Evolutionary conservation across 176 grass and related monocot genomes (phyloP).

Genomic region (Bothriochloa decipiens): DNA sequence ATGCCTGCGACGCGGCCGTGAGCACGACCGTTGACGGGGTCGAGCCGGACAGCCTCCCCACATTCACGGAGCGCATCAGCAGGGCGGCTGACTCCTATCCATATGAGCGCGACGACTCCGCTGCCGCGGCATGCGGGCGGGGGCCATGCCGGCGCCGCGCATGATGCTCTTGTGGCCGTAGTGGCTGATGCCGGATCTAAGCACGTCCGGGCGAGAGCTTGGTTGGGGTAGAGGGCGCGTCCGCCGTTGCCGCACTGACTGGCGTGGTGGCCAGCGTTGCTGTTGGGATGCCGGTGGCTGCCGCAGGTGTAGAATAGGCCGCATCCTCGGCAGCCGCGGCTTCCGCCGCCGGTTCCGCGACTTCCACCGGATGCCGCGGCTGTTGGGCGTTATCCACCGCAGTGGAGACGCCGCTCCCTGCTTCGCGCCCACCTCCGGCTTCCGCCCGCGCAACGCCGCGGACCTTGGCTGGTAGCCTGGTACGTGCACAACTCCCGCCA

Average conservation of each 20-base stretch:
- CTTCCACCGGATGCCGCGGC: not conserved
- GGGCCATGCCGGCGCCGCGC: conserved; percentile 48
- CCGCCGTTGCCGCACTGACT: conserved; percentile 17
- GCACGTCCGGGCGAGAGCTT: conserved; percentile 76
- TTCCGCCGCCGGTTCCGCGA: too few relatives aligned
- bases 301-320: too few relatives aligned
- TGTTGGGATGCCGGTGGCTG: too few relatives aligned
- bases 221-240: conserved; percentile 46
- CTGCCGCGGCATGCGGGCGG: conserved; percentile 68
- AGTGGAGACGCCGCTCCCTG: too few relatives aligned
- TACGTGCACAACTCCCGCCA: not conserved
- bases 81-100: conserved; percentile 69
- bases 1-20: conserved; percentile 64
- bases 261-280: too few relatives aligned
- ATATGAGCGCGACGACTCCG: conserved; percentile 71
- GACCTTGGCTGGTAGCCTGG: not conserved
- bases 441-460: not conserved
- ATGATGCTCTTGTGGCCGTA: conserved; percentile 97
- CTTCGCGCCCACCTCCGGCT: not conserved
- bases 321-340: too few relatives aligned
- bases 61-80: conserved; percentile 71
- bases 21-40: conserved; percentile 66
- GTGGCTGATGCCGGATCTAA: conserved; percentile 82
- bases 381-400: not conserved
- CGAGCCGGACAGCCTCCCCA: conserved; percentile 73